phyloP scores from a whole-genome alignment of 306 rosid species.

The Vigna angularis region DNA sequence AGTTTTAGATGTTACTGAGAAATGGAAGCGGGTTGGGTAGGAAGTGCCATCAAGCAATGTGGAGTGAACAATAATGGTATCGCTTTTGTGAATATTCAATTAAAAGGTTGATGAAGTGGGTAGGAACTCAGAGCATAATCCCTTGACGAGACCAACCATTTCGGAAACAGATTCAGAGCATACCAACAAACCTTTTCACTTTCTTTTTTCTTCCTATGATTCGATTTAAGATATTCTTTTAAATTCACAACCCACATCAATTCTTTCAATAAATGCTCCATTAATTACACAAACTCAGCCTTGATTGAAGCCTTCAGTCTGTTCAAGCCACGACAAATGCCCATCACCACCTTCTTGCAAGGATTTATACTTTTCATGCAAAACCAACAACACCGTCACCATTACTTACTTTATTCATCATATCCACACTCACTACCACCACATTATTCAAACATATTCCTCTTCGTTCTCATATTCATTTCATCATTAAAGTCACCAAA shows the following conservation, averaged over 20 bases:
- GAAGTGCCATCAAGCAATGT: conserved; percentile 6
- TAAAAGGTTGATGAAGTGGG: conserved; percentile 31
- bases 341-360: conserved; percentile 53
- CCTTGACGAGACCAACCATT: conserved; percentile 49
- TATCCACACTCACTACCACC: conserved; percentile 65
- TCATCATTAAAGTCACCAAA: conserved; percentile 46
- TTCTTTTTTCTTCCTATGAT: conserved; percentile 12
- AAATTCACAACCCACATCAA: conserved; percentile 32
- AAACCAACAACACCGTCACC: background rate
- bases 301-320: conserved; percentile 74
- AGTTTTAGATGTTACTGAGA: conserved; percentile 15
- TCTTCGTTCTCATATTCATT: conserved; percentile 43
- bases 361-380: conserved; percentile 49
- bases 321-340: conserved; percentile 49
- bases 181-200: conserved; percentile 46
- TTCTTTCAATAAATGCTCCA: conserved; percentile 38
- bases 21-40: conserved; percentile 25
- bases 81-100: conserved; percentile 25
- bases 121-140: conserved; percentile 43
- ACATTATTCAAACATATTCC: background rate
- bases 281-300: conserved; percentile 46
- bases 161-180: conserved; percentile 50
- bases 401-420: conserved; percentile 42
- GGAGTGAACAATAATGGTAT: conserved; percentile 36
- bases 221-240: conserved; percentile 27